Base-by-base conservation (phyloP, 805 yeast genomes). In the Starmerella gropengiesseri region DNA sequence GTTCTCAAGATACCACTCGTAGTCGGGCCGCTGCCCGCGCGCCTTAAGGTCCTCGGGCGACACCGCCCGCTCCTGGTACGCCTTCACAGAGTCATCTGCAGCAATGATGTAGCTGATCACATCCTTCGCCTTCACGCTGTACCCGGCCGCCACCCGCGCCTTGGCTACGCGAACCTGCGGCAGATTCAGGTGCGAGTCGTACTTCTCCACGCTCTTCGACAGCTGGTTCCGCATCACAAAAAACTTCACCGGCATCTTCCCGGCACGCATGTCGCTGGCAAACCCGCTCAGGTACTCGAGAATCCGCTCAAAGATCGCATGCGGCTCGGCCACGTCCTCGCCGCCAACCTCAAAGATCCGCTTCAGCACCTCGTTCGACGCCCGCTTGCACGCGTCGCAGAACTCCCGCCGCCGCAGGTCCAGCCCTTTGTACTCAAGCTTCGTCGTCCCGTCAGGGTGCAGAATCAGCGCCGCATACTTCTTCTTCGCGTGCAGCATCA, bases 361-460 rank as follows among this genome's bases (percentile, higher is more conserved):
- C 51, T 79, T 68, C 54, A 91, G 69, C 5, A 84, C 82, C 60
- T 70, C 77, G 7, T 77, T 74, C 1, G 95, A 85, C 5, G 82
- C 74, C 42, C 89, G 94, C 59, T 87, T 91, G 1, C 97, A 84
- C 38, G 91, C 64, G 38, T 86, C 94, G 65, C 96, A 85, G 60
- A 74, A 91, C 62, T 91, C 99, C 69, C 99, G 84, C 62, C 98
- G 86, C 57, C 75, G 78, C 94, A 91, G 79, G 67, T 91, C 99
- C 38, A 91, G 71, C 56, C 99, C 99, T 60, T 91, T 91, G 33
- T 89, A 95, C 61, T 91, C 96, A 49, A 89, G 67, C 39, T 64
- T 68, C 45, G 79, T 75, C 9, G 74, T 72, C 9, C 85, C 81
- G 66, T 65, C 46, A 55, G 77, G 81, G 11, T 37, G 30, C 33